Percentiles rank a stretch among this genome's conserved stretches.
phyloP scores from a whole-genome alignment of 345 rosid species.

The Trapa incisa region DNA sequence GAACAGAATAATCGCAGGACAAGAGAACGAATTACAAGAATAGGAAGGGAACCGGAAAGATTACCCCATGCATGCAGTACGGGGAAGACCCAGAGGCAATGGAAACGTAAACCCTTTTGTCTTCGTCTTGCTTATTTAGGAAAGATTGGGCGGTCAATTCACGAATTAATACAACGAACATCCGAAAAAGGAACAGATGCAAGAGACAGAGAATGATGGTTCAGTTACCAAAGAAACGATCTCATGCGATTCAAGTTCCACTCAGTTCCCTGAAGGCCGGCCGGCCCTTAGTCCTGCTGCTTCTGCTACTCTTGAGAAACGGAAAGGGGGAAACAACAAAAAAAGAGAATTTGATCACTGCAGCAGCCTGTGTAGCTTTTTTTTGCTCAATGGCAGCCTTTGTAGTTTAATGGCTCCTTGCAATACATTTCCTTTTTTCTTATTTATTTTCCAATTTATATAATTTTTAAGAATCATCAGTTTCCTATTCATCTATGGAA shows the following conservation, averaged over 20 bases:
- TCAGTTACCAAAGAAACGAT: not conserved
- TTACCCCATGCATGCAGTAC: constrained; percentile 65
- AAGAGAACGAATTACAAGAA: constrained; percentile 3
- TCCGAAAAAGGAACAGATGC: not conserved
- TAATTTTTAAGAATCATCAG: too few species aligned
- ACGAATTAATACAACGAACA: not conserved
- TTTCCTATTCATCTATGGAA: too few species aligned
- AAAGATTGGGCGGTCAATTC: not conserved
- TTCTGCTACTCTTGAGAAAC: not conserved
- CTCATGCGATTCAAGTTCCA: not conserved
- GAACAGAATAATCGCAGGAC: not conserved
- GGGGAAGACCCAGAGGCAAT: constrained; percentile 14
- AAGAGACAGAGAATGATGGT: not conserved
- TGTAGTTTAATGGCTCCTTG: too few species aligned
- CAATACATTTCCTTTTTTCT: too few species aligned
- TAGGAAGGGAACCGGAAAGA: constrained; percentile 11
- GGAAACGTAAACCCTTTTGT: not conserved
- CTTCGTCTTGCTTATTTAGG: constrained; percentile 7
- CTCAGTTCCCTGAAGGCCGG: not conserved
- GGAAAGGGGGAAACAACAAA: not conserved
- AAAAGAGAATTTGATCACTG: not conserved
- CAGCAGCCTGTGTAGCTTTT: not conserved
- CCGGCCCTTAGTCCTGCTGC: not conserved
- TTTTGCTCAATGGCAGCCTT: too few species aligned
- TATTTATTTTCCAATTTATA: too few species aligned